Evolutionary conservation across 352 stramenopile species (phyloP).

Genomic region (Phytophthora sojae): DNA sequence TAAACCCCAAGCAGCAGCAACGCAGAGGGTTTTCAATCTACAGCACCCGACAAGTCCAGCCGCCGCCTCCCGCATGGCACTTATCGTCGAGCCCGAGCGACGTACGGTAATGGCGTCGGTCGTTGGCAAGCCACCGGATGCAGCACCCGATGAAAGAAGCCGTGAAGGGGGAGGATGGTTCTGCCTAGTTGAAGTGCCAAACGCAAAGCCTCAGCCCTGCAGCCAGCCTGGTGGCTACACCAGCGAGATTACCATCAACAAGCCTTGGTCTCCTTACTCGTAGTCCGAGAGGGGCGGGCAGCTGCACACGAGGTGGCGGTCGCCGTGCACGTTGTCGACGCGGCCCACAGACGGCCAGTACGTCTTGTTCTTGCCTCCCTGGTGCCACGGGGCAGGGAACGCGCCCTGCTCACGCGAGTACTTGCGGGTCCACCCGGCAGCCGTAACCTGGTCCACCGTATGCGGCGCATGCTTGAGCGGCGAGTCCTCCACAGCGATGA

Average conservation of each 20-base stretch:
- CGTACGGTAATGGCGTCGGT: conserved; percentile 19
- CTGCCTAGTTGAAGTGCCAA: conserved; percentile 25
- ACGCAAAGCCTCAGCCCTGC: conserved; percentile 28
- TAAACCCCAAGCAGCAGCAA: conserved; percentile 6
- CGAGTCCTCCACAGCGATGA: conserved; percentile 91
- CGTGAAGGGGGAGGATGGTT: conserved; percentile 22
- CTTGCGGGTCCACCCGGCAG: conserved; percentile 93
- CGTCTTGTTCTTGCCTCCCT: conserved; percentile 93
- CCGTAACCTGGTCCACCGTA: conserved; percentile 95
- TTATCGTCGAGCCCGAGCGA: conserved; percentile 36
- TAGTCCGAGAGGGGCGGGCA: conserved; percentile 97
- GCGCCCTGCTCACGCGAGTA: conserved; percentile 95
- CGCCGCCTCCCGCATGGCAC: conserved; percentile 16
- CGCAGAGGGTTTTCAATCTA: conserved; percentile 27
- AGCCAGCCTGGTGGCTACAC: conserved; percentile 18
- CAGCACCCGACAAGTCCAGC: conserved; percentile 16
- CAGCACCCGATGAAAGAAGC: conserved; percentile 12
- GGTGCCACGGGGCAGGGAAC: conserved; percentile 96
- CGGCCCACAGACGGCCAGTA: conserved; percentile 98
- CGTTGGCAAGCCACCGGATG: conserved; percentile 20
- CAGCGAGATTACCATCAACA: conserved; percentile 10
- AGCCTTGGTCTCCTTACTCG: conserved; percentile 47
- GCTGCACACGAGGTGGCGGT: conserved; percentile 98
- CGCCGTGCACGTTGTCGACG: conserved; percentile 99
- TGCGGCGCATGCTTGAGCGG: conserved; percentile 98